phyloP scores from a whole-genome alignment of 805 yeast species.

The Danielia reshetovae region DNA sequence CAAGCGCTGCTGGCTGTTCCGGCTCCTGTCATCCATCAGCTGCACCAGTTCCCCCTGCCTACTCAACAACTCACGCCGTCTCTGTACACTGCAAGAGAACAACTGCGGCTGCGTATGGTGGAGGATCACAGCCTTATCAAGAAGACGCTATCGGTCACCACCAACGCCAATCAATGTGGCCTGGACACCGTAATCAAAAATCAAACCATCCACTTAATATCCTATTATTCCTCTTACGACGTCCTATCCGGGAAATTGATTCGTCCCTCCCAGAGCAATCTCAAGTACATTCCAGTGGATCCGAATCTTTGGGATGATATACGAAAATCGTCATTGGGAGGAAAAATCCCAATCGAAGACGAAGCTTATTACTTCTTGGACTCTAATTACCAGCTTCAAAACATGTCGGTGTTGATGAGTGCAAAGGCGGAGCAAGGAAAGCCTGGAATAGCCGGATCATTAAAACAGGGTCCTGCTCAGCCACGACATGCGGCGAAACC shows the following conservation, averaged over 20 bases:
- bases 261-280: slow-evolving; percentile 54
- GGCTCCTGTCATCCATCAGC: too few species aligned
- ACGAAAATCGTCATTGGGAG: slow-evolving; percentile 57
- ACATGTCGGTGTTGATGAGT: slow-evolving; percentile 24
- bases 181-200: slow-evolving; percentile 15
- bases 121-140: slow-evolving; percentile 74
- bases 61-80: neutral
- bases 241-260: slow-evolving; percentile 54
- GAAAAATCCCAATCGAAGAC: slow-evolving; percentile 46
- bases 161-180: slow-evolving; percentile 32
- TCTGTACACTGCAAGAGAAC: too few species aligned
- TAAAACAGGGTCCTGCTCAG: too few species aligned
- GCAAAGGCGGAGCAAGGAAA: neutral
- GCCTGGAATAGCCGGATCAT: too few species aligned
- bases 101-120: slow-evolving; percentile 43
- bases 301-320: slow-evolving; percentile 51
- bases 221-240: slow-evolving; percentile 76
- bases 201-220: slow-evolving; percentile 66
- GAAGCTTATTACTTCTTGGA: slow-evolving; percentile 49
- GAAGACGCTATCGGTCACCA: slow-evolving; percentile 71
- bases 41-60: neutral
- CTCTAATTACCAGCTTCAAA: slow-evolving; percentile 39
- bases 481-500: slow-evolving; percentile 1
- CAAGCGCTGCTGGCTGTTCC: neutral
- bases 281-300: slow-evolving; percentile 48